Evolutionary conservation across 805 yeast genomes (phyloP).

Genomic region (Candida pseudoglaebosa): DNA sequence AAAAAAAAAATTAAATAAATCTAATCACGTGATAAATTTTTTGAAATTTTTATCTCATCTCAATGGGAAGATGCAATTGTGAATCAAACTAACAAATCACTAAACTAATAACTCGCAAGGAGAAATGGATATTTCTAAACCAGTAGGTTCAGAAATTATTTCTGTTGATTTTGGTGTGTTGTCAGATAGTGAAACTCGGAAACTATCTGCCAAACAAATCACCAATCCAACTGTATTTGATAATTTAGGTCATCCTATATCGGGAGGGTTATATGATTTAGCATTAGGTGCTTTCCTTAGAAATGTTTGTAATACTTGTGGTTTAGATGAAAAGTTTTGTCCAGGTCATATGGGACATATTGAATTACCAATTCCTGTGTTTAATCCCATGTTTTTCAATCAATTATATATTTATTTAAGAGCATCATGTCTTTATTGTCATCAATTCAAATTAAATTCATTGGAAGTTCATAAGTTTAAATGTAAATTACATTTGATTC

Average conservation of each 20-base stretch:
- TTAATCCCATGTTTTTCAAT: constrained; percentile 90
- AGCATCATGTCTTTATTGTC: constrained; percentile 86
- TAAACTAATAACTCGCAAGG: background rate
- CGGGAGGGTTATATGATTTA: constrained; percentile 90
- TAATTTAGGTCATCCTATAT: constrained; percentile 91
- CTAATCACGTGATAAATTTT: constrained; percentile 4
- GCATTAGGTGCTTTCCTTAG: constrained; percentile 92
- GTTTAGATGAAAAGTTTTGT: constrained; percentile 88
- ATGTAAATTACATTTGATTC: constrained; percentile 77
- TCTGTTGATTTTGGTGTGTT: constrained; percentile 91
- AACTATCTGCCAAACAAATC: constrained; percentile 89
- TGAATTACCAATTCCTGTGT: constrained; percentile 92
- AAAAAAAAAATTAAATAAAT: too few relatives aligned
- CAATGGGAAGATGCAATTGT: background rate
- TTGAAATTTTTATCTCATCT: constrained; percentile 9
- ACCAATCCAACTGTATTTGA: constrained; percentile 95
- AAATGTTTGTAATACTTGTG: constrained; percentile 92
- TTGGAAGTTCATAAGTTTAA: constrained; percentile 70
- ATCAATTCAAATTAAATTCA: constrained; percentile 67
- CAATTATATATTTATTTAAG: constrained; percentile 84
- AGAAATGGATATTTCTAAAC: constrained; percentile 90
- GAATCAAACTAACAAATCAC: background rate
- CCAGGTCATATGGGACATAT: constrained; percentile 99
- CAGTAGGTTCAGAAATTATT: constrained; percentile 90
- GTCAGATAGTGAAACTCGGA: constrained; percentile 75